A percentile compares a stretch with the other conserved stretches of the same genome.
These are phyloP conservation scores for Trichoderma pleuroti DNA, from an alignment of 2,329 filamentous ascomycete genomes.

Conservation along the genomic window DNA sequence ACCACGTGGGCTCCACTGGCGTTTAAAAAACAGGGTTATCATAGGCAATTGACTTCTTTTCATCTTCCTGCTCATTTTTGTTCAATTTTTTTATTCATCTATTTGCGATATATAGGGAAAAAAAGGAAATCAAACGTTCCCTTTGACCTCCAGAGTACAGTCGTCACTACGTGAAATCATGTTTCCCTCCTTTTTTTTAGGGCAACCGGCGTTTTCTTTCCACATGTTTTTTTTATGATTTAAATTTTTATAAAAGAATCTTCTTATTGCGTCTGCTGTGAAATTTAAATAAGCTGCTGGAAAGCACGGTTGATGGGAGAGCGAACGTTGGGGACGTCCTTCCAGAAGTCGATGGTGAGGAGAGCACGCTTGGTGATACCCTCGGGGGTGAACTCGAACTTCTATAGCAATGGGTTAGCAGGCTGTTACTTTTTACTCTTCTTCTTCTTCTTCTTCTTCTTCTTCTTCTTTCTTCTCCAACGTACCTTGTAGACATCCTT, in stretches of 20 bases:
- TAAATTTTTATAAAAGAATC: not conserved
- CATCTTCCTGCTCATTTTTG: not conserved
- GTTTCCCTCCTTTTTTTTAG: constrained; percentile 20
- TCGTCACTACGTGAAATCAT: constrained; percentile 28
- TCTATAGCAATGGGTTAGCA: constrained; percentile 55
- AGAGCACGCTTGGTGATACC: constrained; percentile 92
- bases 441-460: not conserved
- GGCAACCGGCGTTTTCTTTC: constrained; percentile 5
- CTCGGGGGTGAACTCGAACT: constrained; percentile 99
- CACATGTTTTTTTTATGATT: not conserved
- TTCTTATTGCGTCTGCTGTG: not conserved
- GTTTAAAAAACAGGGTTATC: not conserved
- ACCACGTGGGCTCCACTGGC: not conserved
- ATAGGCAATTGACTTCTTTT: not conserved
- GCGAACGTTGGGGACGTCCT: constrained; percentile 83
- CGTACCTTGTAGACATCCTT: constrained; percentile 92
- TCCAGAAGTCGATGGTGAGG: constrained; percentile 95
- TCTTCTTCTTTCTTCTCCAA: constrained; percentile 18
- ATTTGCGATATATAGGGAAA: not conserved
- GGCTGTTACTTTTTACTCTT: not conserved
- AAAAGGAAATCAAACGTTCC: constrained; percentile 22
- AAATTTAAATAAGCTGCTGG: constrained; percentile 83
- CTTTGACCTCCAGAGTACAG: constrained; percentile 27
- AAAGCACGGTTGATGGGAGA: constrained; percentile 97
- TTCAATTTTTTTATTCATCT: constrained; percentile 6